Conservation (phyloP, 306 rosid genomes). For the Macrotyloma uniflorum region DNA sequence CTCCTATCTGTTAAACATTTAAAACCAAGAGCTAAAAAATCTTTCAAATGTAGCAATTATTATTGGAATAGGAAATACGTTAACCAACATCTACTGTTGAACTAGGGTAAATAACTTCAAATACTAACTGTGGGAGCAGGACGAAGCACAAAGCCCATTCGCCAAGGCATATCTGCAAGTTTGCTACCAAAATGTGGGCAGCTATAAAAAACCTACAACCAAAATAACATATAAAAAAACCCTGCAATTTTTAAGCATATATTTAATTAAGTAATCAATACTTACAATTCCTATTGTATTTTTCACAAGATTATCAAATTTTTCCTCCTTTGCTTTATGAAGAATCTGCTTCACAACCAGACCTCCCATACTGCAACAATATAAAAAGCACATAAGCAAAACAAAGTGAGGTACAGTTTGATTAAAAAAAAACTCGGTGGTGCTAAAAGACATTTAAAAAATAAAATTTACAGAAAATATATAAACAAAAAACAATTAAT, state of each 20-base stretch:
- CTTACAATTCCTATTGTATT: slow-evolving; percentile 93
- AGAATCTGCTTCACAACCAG: slow-evolving; percentile 95
- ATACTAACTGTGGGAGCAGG: slow-evolving; percentile 91
- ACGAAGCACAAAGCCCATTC: slow-evolving; percentile 91
- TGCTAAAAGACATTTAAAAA: slow-evolving; percentile 9
- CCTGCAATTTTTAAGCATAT: background rate
- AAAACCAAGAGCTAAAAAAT: slow-evolving; percentile 31
- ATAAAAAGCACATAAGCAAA: slow-evolving; percentile 16
- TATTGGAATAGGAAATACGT: slow-evolving; percentile 10
- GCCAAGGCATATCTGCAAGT: slow-evolving; percentile 99
- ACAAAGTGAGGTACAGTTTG: background rate
- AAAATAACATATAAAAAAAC: slow-evolving; percentile 32
- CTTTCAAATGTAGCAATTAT: slow-evolving; percentile 20
- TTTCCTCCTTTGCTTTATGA: slow-evolving; percentile 75
- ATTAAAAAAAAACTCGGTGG: slow-evolving; percentile 26
- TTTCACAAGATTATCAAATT: slow-evolving; percentile 67
- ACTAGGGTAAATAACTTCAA: slow-evolving; percentile 18
- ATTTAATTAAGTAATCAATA: slow-evolving; percentile 28
- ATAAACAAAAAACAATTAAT: background rate
- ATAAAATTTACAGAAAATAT: background rate
- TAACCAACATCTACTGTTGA: slow-evolving; percentile 12
- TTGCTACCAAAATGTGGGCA: slow-evolving; percentile 99
- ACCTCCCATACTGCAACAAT: slow-evolving; percentile 89
- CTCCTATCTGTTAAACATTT: slow-evolving; percentile 74
- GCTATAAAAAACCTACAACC: slow-evolving; percentile 88